These are phyloP conservation scores for Sindora glabra DNA, from an alignment of 306 rosid genomes.

Conservation along the genomic window DNA sequence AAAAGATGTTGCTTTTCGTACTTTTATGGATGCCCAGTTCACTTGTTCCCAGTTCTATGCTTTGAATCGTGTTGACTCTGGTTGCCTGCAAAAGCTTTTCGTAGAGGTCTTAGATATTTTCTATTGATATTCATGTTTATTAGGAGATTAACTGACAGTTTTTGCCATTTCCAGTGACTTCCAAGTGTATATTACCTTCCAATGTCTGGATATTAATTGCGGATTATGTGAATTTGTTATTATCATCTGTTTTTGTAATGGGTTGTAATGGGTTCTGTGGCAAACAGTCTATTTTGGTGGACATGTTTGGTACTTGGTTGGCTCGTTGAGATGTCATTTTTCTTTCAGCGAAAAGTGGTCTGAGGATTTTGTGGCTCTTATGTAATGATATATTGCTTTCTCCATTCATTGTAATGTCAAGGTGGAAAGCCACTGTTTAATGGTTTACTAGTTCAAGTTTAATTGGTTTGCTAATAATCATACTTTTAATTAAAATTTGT, in stretches of 20 bases:
- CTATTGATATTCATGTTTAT: background rate
- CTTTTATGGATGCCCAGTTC: too few relatives aligned
- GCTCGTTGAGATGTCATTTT: constrained; percentile 17
- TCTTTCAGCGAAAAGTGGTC: background rate
- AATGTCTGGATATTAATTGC: constrained; percentile 1
- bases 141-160: too few relatives aligned
- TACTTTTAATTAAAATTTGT: background rate
- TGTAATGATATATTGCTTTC: background rate
- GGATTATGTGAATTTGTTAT: background rate
- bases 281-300: background rate
- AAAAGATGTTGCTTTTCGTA: too few relatives aligned
- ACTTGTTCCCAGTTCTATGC: background rate
- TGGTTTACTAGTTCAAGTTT: background rate
- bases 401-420: background rate
- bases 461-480: background rate
- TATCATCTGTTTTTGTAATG: constrained; percentile 8
- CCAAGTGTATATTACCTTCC: background rate
- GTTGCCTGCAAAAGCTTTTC: background rate
- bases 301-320: background rate
- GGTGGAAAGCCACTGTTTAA: background rate
- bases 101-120: background rate
- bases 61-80: background rate
- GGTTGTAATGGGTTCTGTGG: too few relatives aligned
- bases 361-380: background rate
- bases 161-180: background rate